Percentiles rank a stretch among this genome's conserved stretches.
These are phyloP conservation scores for Neurospora terricola DNA, from an alignment of 495 filamentous ascomycete genomes.

Conservation along the genomic window DNA sequence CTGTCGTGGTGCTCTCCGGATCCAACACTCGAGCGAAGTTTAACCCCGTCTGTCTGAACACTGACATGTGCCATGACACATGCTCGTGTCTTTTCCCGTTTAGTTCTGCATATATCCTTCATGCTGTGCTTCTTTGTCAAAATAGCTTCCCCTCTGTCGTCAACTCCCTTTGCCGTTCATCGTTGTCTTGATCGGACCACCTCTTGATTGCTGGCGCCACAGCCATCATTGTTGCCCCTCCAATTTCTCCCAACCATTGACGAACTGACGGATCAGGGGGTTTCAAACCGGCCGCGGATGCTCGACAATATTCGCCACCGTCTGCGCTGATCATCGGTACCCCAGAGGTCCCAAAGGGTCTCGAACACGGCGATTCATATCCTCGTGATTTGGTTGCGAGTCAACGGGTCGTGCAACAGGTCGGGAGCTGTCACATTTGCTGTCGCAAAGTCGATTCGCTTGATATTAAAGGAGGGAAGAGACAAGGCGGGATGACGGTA, in stretches of 20 bases:
- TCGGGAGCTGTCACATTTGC: background rate
- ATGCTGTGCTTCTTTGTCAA: background rate
- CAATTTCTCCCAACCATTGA: background rate
- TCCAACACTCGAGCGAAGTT: background rate
- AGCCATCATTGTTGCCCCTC: background rate
- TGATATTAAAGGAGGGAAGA: background rate
- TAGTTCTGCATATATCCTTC: background rate
- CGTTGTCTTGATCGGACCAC: background rate
- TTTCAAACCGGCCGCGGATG: background rate
- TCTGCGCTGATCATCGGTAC: background rate
- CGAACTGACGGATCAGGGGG: background rate
- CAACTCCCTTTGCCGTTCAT: background rate
- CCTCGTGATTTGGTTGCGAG: background rate
- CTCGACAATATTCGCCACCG: background rate
- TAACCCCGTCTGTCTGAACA: background rate
- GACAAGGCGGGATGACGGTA: background rate
- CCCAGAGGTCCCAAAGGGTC: background rate
- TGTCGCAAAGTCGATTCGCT: background rate
- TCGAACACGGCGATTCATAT: background rate
- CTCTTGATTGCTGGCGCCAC: background rate
- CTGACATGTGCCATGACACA: background rate
- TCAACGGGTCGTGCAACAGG: background rate
- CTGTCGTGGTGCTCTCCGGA: background rate
- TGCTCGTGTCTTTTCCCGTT: background rate
- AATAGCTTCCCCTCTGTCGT: background rate